These are phyloP conservation scores for Apiospora sp. DNA, from an alignment of 2,329 filamentous ascomycete genomes.

Conservation along the genomic window DNA sequence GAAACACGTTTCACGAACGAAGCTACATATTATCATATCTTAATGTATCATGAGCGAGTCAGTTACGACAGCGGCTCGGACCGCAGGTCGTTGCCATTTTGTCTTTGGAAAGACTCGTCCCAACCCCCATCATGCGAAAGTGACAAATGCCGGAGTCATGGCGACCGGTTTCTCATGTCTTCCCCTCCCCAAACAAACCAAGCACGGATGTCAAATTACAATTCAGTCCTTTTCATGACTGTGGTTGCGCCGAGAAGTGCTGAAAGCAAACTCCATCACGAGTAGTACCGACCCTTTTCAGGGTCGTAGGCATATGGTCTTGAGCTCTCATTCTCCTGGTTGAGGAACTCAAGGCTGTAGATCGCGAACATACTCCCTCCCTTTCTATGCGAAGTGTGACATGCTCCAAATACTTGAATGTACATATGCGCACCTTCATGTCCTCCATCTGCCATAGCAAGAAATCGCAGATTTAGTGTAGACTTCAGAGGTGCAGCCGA, in stretches of 20 bases:
- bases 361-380: conserved; percentile 43
- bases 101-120: conserved; percentile 15
- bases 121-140: not conserved
- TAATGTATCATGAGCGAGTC: conserved; percentile 21
- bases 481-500: too few species aligned
- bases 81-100: conserved; percentile 5
- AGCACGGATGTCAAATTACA: conserved; percentile 99
- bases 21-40: conserved; percentile 18
- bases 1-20: conserved; percentile 17
- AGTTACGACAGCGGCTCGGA: conserved; percentile 16
- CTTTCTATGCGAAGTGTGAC: not conserved
- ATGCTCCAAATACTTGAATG: not conserved
- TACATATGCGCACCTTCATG: not conserved
- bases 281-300: conserved; percentile 44
- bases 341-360: conserved; percentile 38
- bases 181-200: conserved; percentile 32
- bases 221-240: conserved; percentile 82
- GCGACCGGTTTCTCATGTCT: not conserved
- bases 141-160: not conserved
- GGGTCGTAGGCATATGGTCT: conserved; percentile 43
- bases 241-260: conserved; percentile 99
- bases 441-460: not conserved
- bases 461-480: not conserved
- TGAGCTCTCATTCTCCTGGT: conserved; percentile 30
- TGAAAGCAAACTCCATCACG: conserved; percentile 68